Conservation (phyloP, 768 basidiomycete species). For the Naematelia encephala region DNA sequence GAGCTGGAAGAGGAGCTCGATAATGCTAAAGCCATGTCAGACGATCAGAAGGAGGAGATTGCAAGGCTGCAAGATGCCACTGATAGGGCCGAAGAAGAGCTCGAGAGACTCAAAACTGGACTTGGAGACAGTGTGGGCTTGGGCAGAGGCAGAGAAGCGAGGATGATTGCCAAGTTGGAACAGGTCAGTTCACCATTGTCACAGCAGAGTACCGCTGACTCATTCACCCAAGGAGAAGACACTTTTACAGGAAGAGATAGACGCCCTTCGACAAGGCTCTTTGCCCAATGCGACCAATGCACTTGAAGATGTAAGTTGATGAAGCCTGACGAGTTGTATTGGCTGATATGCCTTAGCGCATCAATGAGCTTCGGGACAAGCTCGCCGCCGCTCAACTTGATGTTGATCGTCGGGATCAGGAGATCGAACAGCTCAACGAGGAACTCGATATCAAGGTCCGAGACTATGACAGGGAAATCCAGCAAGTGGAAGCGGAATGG, state of each 20-base stretch:
- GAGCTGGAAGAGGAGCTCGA: constrained; percentile 55
- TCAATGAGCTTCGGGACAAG: constrained; percentile 45
- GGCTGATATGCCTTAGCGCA: constrained; percentile 26
- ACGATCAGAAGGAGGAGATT: constrained; percentile 36
- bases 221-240: constrained; percentile 32
- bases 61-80: constrained; percentile 31
- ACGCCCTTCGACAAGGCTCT: constrained; percentile 25
- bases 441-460: constrained; percentile 61
- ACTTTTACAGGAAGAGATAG: constrained; percentile 33
- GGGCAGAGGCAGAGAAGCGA: constrained; percentile 54
- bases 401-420: constrained; percentile 69
- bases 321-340: background rate
- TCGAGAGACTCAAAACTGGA: constrained; percentile 27
- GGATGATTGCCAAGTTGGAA: constrained; percentile 54
- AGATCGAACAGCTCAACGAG: constrained; percentile 76
- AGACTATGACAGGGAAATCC: constrained; percentile 45
- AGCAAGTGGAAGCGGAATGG: constrained; percentile 74
- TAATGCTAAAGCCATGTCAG: constrained; percentile 28
- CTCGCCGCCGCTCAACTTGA: constrained; percentile 62
- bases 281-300: constrained; percentile 23
- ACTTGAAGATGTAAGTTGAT: constrained; percentile 32
- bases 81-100: constrained; percentile 36
- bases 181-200: constrained; percentile 18
- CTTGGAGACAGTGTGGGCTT: constrained; percentile 46
- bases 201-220: too few relatives aligned